Evolutionary conservation across 2,329 filamentous ascomycete genomes (phyloP).

Genomic region (Rhynchosporium secalis): DNA sequence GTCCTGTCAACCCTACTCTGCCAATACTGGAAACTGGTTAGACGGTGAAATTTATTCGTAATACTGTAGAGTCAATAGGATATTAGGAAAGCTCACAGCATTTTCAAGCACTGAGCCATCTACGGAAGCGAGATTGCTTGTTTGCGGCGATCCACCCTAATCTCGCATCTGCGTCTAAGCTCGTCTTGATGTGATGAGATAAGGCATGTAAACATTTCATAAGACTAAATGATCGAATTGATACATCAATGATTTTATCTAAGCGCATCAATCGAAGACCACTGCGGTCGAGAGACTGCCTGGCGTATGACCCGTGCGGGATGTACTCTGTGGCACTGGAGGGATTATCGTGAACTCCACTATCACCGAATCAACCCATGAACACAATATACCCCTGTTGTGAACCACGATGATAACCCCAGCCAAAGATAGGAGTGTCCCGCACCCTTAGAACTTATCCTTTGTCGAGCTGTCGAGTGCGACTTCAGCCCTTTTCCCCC

Average conservation of each 20-base stretch:
- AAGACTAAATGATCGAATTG: neutral
- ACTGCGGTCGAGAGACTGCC: neutral
- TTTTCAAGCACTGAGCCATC: constrained; percentile 2
- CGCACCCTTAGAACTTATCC: constrained; percentile 1
- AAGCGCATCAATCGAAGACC: neutral
- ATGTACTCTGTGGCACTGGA: neutral
- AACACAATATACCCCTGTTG: neutral
- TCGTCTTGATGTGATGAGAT: neutral
- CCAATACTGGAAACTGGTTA: no score
- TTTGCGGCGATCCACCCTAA: neutral
- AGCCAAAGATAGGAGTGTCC: constrained; percentile 18
- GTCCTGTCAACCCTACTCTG: no score
- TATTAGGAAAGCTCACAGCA: neutral
- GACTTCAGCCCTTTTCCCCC: neutral
- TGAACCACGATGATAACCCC: neutral
- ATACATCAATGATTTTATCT: neutral
- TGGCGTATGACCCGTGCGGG: constrained; percentile 6
- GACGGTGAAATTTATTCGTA: no score
- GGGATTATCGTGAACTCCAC: constrained; percentile 15
- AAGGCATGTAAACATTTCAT: neutral
- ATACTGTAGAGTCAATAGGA: no score
- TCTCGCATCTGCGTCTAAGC: neutral
- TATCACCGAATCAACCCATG: constrained; percentile 13
- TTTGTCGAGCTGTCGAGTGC: constrained; percentile 11
- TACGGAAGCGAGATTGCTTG: constrained; percentile 12